Conservation (phyloP, 306 rosid genomes). For the Amphicarpaea edgeworthii region DNA sequence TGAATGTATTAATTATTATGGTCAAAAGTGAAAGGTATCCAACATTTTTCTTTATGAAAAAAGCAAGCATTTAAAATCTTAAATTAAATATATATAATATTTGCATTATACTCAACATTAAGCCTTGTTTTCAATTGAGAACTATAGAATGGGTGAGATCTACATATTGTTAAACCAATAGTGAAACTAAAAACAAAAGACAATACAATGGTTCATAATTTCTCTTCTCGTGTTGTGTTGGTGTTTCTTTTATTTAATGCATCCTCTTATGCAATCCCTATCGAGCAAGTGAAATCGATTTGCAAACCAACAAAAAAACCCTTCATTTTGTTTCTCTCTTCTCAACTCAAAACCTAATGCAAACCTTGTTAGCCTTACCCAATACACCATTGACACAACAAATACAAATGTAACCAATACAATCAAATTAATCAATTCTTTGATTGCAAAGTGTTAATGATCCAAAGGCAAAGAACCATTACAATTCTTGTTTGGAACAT, state of each 20-base stretch:
- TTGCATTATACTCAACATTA: neutral
- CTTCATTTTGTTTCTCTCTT: too few species aligned
- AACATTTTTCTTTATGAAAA: neutral
- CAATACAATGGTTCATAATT: neutral
- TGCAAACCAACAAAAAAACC: too few species aligned
- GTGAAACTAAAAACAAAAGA: neutral
- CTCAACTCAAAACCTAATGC: too few species aligned
- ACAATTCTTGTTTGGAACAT: too few species aligned
- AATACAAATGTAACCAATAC: too few species aligned
- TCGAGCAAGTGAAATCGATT: neutral
- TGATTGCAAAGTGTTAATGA: too few species aligned
- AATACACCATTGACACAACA: too few species aligned
- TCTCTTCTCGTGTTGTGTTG: neutral
- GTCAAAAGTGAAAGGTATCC: neutral
- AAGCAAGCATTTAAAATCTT: neutral
- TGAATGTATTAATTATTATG: too few species aligned
- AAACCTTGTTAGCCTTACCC: too few species aligned
- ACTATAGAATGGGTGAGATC: neutral
- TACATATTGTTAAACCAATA: neutral
- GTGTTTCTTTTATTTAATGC: neutral
- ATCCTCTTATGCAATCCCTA: neutral
- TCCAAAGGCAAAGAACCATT: too few species aligned
- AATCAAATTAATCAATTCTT: too few species aligned
- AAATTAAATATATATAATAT: neutral
- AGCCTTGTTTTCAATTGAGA: neutral